Evolutionary conservation across 2,329 filamentous ascomycete species (phyloP), one percentile per base, ranked within the genome.

Genomic region (Arachnomyces sp.): DNA sequence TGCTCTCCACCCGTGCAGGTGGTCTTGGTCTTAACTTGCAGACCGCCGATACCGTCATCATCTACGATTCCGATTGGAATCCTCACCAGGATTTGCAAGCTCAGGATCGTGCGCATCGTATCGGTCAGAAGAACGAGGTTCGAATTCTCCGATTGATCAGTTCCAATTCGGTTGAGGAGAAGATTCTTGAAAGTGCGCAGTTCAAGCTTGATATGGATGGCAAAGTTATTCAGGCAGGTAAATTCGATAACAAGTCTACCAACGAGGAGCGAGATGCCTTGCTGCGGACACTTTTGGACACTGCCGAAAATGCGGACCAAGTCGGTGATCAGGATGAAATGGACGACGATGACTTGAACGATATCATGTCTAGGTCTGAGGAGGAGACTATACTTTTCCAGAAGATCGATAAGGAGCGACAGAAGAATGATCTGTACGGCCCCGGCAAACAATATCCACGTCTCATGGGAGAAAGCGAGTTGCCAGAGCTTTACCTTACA

Each of bases 61-160:
- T 98, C 58, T 98, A 95, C 66, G 92, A 98, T 59, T 98, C 92
- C 0, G 92, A 98, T 69, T 98, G 92, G 92, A 98, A 98, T 64
- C 92, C 92, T 59, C 90, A 96, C 61, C 92, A 98, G 65, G 92
- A 98, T 84, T 72, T 98, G 65, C 92, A 98, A 64, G 92, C 92
- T 11, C 92, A 98, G 61, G 92, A 98, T 82, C 92, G 92, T 81
- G 92, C 92, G 34, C 92, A 98, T 79, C 90, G 92, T 83, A 98
- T 98, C 51, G 92, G 92, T 46, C 92, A 98, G 65, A 98, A 98
- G 80, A 98, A 98, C 55, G 92, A 98, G 65, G 92, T 98, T 42
- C 84, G 92, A 54, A 98, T 98, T 61, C 69, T 98, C 44, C 82
- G 92, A 64, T 74, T 98, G 33, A 96, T 98, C 63, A 95, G 84